Evolutionary conservation across 257 asterid species (phyloP).

Genomic region (Solanum chmielewskii): DNA sequence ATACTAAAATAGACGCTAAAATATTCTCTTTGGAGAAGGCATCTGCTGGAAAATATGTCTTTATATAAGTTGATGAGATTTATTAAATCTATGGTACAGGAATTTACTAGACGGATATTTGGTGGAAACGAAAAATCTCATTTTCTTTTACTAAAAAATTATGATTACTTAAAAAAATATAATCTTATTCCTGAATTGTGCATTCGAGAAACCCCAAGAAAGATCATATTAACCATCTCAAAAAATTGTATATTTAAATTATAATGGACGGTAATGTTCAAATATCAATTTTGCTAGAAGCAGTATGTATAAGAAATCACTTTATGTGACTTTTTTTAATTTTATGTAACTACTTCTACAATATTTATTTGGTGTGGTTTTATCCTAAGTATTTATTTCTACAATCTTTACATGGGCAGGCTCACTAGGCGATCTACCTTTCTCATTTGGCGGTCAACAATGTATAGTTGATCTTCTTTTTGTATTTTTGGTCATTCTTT

Average conservation of each 20-base stretch:
- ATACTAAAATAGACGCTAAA: neutral
- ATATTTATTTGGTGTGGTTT: neutral
- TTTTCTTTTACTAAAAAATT: neutral
- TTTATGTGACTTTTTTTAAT: neutral
- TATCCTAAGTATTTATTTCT: neutral
- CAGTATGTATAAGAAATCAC: neutral
- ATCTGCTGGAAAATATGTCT: neutral
- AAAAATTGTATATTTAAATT: neutral
- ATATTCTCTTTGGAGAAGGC: neutral
- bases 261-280: neutral
- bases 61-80: neutral
- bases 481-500: neutral
- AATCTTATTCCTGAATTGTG: neutral
- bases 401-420: neutral
- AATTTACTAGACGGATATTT: neutral
- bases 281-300: neutral
- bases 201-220: neutral
- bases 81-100: neutral
- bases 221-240: neutral
- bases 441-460: neutral
- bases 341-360: neutral
- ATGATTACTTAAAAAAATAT: neutral
- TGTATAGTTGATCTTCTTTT: neutral
- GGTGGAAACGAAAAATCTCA: neutral
- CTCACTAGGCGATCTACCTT: neutral